Conservation (phyloP, 2,329 filamentous ascomycete genomes). For the Cercospora canescens region DNA sequence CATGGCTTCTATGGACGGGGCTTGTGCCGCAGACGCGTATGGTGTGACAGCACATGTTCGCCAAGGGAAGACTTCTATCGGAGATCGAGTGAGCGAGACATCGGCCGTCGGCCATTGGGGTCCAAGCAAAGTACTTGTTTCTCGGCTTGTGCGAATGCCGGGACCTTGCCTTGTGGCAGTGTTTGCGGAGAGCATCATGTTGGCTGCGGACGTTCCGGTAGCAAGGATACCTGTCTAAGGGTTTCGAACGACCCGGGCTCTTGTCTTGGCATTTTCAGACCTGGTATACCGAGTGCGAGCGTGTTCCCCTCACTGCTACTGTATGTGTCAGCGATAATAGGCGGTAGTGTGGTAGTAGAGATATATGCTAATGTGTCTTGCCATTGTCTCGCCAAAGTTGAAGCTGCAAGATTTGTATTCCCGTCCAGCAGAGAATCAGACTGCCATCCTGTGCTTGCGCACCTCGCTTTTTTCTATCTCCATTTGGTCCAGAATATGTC, state of each 20-base stretch:
- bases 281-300: not conserved
- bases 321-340: not conserved
- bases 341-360: too few species aligned
- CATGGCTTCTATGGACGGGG: not conserved
- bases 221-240: not conserved
- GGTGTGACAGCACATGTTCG: constrained; percentile 1
- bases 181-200: not conserved
- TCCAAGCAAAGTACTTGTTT: not conserved
- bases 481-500: constrained; percentile 2
- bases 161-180: not conserved
- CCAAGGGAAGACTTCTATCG: not conserved
- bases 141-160: not conserved
- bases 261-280: not conserved
- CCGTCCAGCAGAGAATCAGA: not conserved
- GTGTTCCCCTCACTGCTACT: not conserved
- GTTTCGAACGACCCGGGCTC: not conserved
- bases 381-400: constrained; percentile 6
- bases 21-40: not conserved
- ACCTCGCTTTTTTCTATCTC: not conserved
- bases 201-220: not conserved
- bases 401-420: not conserved
- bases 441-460: not conserved
- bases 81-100: not conserved
- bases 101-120: not conserved
- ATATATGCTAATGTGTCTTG: not conserved